Conservation (phyloP, 805 yeast genomes). For the Myxozyma kluyveri region DNA sequence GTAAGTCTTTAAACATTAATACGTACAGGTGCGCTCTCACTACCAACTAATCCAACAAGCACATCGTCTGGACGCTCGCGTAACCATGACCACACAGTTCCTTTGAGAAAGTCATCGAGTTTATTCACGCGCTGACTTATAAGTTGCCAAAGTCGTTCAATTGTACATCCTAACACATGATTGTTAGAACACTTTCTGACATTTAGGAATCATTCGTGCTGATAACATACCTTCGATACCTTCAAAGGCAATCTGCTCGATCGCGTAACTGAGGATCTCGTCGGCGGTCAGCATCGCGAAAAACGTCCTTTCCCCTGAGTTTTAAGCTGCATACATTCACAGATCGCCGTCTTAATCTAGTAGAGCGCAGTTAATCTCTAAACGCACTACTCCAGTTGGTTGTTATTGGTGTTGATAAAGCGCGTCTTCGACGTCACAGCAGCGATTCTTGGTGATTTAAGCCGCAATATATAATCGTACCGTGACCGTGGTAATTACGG, state of each 20-base stretch:
- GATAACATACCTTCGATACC: slow-evolving; percentile 36
- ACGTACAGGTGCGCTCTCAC: slow-evolving; percentile 12
- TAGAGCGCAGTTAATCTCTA: too few relatives aligned
- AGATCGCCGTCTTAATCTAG: too few relatives aligned
- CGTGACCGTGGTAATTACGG: too few relatives aligned
- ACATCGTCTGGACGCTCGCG: slow-evolving; percentile 26
- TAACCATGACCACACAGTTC: slow-evolving; percentile 36
- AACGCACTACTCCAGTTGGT: too few relatives aligned
- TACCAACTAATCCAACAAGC: slow-evolving; percentile 21
- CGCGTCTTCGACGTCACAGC: too few relatives aligned
- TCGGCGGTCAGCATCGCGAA: slow-evolving; percentile 31
- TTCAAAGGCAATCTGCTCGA: slow-evolving; percentile 36
- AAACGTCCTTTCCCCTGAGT: too few relatives aligned
- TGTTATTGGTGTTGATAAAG: too few relatives aligned
- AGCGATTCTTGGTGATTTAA: too few relatives aligned
- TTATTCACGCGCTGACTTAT: slow-evolving; percentile 23
- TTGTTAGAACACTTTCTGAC: background rate
- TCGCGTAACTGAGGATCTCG: slow-evolving; percentile 34
- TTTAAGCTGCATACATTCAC: too few relatives aligned
- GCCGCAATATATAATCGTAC: too few relatives aligned
- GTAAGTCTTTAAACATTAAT: background rate
- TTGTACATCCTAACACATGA: slow-evolving; percentile 29
- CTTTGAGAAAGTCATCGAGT: slow-evolving; percentile 31
- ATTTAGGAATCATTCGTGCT: background rate
- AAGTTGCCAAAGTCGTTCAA: slow-evolving; percentile 35